Base-by-base conservation (phyloP, 78 protist genomes). In the Dictyostelium purpureum region DNA sequence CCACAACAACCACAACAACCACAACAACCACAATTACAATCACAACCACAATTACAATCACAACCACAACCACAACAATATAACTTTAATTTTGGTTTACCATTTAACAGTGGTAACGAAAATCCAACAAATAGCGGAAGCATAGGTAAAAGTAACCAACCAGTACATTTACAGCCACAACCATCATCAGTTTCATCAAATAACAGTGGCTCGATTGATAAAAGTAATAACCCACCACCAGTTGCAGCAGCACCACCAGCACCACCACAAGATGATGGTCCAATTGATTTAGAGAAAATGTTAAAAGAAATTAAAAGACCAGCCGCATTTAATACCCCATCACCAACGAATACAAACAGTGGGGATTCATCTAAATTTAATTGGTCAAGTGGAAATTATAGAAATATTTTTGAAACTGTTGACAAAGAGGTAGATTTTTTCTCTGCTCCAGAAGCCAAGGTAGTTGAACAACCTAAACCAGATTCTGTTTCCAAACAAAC, bases 231-330 rank as follows among this genome's bases (percentile, higher is more conserved):
- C 40, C n/a, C 21, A 33, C 24, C 49, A 35, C 31, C 35, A 76
- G 19, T 33, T 9, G 33, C 9, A 70, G 1, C 40, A 11, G 28
- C 40, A 42, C 40, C 49, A n/a, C 21, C 38, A 26, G 6, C 43
- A 71, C 43, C 59, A 70, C 37, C 5, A 14, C 40, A 63, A 14
- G 90, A 70, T 42, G 79, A 82, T 42, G 59, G 43, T 59, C 78
- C 78, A 35, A 40, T 85, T 42, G 92, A 85, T 85, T 73, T 85
- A 61, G 80, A 85, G 33, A 70, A 85, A 19, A 73, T 85, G 92
- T 73, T 85, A 82, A 54, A 49, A 31, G 92, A 85, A 24, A 59
- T 82, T 3, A 42, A 49, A 42, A 85, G 78, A 45, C 45, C 73
- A 35, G 78, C 70, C 19, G 92, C 82, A 40, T 47, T 73, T 42